Conservation (phyloP, 1,284 basidiomycete genomes). For the Takashimella koratensis region DNA sequence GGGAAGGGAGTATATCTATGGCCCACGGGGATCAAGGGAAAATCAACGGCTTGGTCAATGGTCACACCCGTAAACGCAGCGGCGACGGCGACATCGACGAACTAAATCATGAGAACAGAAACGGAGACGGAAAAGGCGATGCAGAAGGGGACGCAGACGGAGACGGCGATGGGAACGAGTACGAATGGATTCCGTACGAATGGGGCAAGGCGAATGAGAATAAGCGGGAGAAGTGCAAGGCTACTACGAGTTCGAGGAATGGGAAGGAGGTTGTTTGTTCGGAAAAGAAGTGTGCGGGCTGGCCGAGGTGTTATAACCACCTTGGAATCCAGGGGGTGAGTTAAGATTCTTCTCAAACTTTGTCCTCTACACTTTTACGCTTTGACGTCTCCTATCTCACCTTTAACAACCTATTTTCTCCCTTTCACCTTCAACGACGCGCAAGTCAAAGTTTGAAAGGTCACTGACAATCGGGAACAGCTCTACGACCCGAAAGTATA, state of each 20-base stretch:
- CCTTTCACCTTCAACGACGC: conserved; percentile 52
- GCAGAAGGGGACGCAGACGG: neutral
- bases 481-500: conserved; percentile 53
- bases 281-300: conserved; percentile 63
- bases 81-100: neutral
- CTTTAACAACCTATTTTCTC: too few species aligned
- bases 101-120: neutral
- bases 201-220: neutral
- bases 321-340: conserved; percentile 64
- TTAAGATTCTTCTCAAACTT: neutral
- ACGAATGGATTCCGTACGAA: neutral
- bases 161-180: neutral
- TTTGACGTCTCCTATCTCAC: neutral
- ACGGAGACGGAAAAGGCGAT: neutral
- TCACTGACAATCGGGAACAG: conserved; percentile 49
- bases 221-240: neutral
- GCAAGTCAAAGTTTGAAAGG: conserved; percentile 58
- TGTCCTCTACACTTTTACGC: neutral
- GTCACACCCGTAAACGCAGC: neutral
- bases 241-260: neutral
- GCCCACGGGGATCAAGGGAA: too few species aligned
- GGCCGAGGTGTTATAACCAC: conserved; percentile 79
- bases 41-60: neutral
- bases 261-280: conserved; percentile 52
- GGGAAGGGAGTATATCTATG: too few species aligned